phyloP scores from a whole-genome alignment of 805 yeast species.

The Tetrapisispora iriomotensis region DNA sequence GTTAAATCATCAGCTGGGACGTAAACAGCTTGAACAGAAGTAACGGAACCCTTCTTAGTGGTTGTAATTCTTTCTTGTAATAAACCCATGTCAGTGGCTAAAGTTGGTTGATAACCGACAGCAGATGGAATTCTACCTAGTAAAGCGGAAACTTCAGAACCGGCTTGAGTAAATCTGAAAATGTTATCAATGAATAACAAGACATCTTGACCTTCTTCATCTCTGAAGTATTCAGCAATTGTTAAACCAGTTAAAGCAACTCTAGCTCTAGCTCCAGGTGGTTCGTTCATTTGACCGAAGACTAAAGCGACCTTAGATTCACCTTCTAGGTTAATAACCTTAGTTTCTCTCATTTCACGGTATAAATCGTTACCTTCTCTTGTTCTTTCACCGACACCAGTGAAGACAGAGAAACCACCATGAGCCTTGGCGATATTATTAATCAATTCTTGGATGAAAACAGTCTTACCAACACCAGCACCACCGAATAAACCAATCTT shows the following conservation, averaged over 20 bases:
- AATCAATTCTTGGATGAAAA: conserved; percentile 97
- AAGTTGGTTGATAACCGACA: conserved; percentile 99
- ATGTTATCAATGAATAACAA: conserved; percentile 98
- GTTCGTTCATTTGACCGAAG: conserved; percentile 99
- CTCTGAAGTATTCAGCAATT: conserved; percentile 99
- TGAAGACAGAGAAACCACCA: conserved; percentile 99
- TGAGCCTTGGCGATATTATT: conserved; percentile 99
- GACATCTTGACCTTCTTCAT: conserved; percentile 99
- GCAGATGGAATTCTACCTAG: conserved; percentile 99
- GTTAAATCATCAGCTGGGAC: conserved; percentile 99
- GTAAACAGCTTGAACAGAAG: conserved; percentile 99
- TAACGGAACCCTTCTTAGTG: conserved; percentile 99
- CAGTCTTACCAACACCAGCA: conserved; percentile 99
- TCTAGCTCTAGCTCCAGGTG: conserved; percentile 99
- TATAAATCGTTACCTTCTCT: conserved; percentile 99
- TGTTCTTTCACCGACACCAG: conserved; percentile 99
- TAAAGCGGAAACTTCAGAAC: conserved; percentile 99
- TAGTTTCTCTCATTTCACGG: conserved; percentile 99
- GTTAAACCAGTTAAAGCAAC: conserved; percentile 99
- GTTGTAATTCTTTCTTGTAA: conserved; percentile 99
- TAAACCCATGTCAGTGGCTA: conserved; percentile 99
- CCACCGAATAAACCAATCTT: conserved; percentile 99
- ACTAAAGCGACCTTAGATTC: conserved; percentile 99
- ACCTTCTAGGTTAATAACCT: conserved; percentile 99
- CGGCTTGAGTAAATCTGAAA: conserved; percentile 99